Base-by-base conservation (phyloP, 2,329 filamentous ascomycete genomes). In the Fusarium bactridioides region DNA sequence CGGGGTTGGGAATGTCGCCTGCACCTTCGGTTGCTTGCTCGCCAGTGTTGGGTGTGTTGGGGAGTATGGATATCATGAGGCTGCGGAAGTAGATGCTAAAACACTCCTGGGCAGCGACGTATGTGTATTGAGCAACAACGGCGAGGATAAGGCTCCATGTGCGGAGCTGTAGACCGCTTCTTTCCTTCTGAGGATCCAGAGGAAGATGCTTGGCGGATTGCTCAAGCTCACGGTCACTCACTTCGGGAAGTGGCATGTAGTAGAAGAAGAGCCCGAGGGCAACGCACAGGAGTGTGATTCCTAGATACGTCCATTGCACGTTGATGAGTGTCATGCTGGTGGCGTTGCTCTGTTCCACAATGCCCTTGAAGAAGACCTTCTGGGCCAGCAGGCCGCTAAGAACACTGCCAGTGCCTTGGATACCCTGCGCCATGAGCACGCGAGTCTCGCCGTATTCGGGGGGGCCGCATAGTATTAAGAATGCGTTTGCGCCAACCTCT, bases 301-400 rank as follows among this genome's bases (percentile, higher is more conserved):
- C 92, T n/a, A 96, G 87, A 75, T 96, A 96, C 0, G 93, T 93
- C 92, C 92, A 97, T 80, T 96, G 94, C 4, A 95, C 92, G 68
- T 92, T 90, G 69, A 93, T 87, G 7, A 96, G 85, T 3, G 87
- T 88, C 35, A 85, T 79, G 38, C 77, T 80, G 45, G 74, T 77
- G 19, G 56, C 74, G 25, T 69, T 64, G 16, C 72, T 72, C 21
- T 77, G 65, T 25, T 75, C 78, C 38, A 86, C 83, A 13, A 93
- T 86, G 18, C 86, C 83, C 33, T 85, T 86, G 82, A 95, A 95
- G 78, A 95, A 93, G 23, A 92, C 91, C 65, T 90, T 91, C 44
- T 93, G 88, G 11, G 93, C 93, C 16, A 96, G 84, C 0, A 95
- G 82, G 3, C 91, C 91, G 51, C 91, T 92, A 27, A 95, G 80